Evolutionary conservation across 352 stramenopile genomes (phyloP), one percentile per base, ranked within the genome.

Genomic region (Globisporangium recalcitrans): DNA sequence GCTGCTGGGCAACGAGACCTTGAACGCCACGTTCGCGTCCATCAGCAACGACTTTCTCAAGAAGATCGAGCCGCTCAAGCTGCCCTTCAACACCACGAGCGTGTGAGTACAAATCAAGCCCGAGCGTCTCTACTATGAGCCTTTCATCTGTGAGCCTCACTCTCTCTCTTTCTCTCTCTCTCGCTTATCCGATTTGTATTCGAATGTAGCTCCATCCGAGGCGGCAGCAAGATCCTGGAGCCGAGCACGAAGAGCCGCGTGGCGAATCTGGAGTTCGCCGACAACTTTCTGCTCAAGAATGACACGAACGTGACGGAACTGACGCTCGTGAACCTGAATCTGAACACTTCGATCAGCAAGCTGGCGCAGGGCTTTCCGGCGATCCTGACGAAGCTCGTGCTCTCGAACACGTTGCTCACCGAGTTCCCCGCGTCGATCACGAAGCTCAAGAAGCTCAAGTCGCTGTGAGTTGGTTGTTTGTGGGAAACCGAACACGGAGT

Each of bases 381-480:
- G 22, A 19, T 34, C 11, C 16, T 53, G 4, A 27, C 27, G 13
- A 53, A 27, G 47, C 47, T 53, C 47, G 47, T 53, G 47, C 47
- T 53, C 47, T 53, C 47, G 47, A 53, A 53, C 13, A 53, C 31
- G 10, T 22, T 53, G 47, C 24, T 53, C 5, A 53, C 47, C 47
- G 47, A 32, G 24, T 53, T 53, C 13, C 47, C 47, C 19, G 11
- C 14, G 24, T 3, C 24, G 1, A 4, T 53, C 11, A 53, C 22
- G 13, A 53, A 53, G 47, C 47, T 53, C 24, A 53, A 36, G 22
- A 53, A 53, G 22, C 47, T 53, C 10, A 19, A 16, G 24, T 34
- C 24, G 4, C 47, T 53, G 47, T 53, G 47, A 53, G 47, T 52
- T 16, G 8, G n/a, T 31, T 32, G 13, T 34, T 42, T 51, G 13